Percentiles rank a stretch among this genome's conserved stretches.
Evolutionary conservation across 163 green algal species (phyloP).

Genomic region (Botryococcus braunii): DNA sequence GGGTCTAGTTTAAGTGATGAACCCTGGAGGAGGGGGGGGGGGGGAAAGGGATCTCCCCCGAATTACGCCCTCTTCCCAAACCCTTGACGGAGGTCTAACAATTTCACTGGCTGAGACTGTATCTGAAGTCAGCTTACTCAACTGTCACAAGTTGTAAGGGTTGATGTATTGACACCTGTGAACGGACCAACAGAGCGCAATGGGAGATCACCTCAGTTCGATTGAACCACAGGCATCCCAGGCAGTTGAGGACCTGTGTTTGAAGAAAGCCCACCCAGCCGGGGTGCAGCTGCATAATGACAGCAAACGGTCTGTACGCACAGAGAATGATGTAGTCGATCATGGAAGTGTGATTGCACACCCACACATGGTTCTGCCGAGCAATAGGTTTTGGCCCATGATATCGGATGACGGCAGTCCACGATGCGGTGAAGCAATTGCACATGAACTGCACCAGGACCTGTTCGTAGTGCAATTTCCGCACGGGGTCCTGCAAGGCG

Average conservation of each 20-base stretch:
- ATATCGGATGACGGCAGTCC: conserved; percentile 79
- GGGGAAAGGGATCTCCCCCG: too few species aligned
- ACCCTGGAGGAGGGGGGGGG: too few species aligned
- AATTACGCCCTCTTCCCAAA: too few species aligned
- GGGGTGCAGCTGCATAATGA: conserved; percentile 97
- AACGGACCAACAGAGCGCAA: background rate
- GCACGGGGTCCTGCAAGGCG: conserved; percentile 20
- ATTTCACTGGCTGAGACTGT: too few species aligned
- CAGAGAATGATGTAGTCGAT: conserved; percentile 97
- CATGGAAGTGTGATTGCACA: conserved; percentile 98
- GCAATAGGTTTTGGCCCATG: conserved; percentile 83
- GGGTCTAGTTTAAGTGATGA: background rate
- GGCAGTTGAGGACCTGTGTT: conserved; percentile 57
- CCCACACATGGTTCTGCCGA: conserved; percentile 76
- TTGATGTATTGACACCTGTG: background rate
- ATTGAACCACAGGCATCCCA: conserved; percentile 97
- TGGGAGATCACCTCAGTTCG: conserved; percentile 50
- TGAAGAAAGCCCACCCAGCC: conserved; percentile 91
- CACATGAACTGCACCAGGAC: conserved; percentile 70
- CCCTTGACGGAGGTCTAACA: too few species aligned
- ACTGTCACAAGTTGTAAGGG: too few species aligned
- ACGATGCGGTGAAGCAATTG: conserved; percentile 78
- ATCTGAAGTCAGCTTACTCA: too few species aligned
- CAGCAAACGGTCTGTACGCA: conserved; percentile 81
- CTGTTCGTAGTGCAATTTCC: conserved; percentile 40